Conservation (phyloP, 768 basidiomycete species). For the Stropharia rugosoannulata region DNA sequence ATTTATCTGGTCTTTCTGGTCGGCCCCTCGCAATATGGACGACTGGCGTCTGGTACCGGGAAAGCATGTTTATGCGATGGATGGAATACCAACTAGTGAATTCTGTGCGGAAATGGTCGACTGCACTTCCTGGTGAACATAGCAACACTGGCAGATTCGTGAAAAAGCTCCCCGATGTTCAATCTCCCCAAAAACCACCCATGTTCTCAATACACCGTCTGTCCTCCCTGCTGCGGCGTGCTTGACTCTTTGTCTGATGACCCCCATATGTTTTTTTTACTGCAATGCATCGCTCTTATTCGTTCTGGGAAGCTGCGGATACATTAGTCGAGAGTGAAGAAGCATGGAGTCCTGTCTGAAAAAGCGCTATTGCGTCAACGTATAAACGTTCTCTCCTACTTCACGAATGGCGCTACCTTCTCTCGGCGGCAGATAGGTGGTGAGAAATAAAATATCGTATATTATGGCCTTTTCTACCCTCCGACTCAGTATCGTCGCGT, state of each 20-base stretch:
- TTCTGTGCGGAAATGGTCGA: constrained; percentile 42
- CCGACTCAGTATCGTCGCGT: too few relatives aligned
- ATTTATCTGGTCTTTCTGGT: constrained; percentile 7
- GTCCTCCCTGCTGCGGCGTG: background rate
- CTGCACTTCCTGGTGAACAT: constrained; percentile 19
- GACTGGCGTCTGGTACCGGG: constrained; percentile 65
- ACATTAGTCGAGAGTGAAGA: too few relatives aligned
- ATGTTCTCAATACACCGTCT: background rate
- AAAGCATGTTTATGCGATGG: constrained; percentile 61
- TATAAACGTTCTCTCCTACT: too few relatives aligned
- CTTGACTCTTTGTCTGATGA: background rate
- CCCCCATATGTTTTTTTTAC: too few relatives aligned
- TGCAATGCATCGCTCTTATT: too few relatives aligned
- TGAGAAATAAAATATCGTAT: too few relatives aligned
- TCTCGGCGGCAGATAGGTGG: too few relatives aligned
- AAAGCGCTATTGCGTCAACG: too few relatives aligned
- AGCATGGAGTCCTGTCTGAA: too few relatives aligned
- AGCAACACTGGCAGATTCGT: constrained; percentile 29
- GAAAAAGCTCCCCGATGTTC: constrained; percentile 19
- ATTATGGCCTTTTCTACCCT: too few relatives aligned
- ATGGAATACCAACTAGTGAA: constrained; percentile 52
- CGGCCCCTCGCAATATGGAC: constrained; percentile 74
- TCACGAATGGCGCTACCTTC: too few relatives aligned
- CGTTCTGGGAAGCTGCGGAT: too few relatives aligned
- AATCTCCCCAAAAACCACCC: constrained; percentile 2